A percentile compares a stretch with the other conserved stretches of the same genome.
These are phyloP conservation scores for Eucalyptus curtisii DNA, from an alignment of 345 rosid species.

Conservation along the genomic window DNA sequence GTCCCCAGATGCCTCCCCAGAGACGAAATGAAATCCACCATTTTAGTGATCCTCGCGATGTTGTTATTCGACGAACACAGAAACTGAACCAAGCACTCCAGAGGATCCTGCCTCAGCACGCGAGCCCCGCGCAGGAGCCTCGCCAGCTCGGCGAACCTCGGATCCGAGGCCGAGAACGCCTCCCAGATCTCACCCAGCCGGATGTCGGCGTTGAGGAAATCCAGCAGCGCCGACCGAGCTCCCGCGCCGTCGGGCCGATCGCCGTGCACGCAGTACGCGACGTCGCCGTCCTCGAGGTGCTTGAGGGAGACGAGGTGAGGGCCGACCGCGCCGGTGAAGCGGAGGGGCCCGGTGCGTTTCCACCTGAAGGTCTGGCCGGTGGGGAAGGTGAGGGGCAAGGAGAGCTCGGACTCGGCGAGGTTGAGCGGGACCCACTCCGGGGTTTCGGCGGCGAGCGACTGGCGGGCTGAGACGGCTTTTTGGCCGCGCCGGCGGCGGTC, in stretches of 20 bases:
- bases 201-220: constrained; percentile 55
- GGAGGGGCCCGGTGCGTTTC: constrained; percentile 68
- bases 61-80: constrained; percentile 90
- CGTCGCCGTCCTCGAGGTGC: constrained; percentile 40
- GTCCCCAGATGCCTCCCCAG: constrained; percentile 53
- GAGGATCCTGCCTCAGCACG: constrained; percentile 86
- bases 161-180: constrained; percentile 50
- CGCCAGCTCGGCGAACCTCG: constrained; percentile 60
- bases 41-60: constrained; percentile 76
- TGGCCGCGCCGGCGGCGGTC: constrained; percentile 10
- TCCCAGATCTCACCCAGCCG: constrained; percentile 50
- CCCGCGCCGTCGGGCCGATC: constrained; percentile 21
- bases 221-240: constrained; percentile 53
- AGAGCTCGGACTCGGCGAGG: constrained; percentile 53
- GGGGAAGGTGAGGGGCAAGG: constrained; percentile 74
- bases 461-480: constrained; percentile 15
- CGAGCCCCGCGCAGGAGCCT: constrained; percentile 59
- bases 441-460: not conserved
- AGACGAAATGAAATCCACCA: constrained; percentile 72
- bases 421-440: constrained; percentile 46
- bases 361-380: constrained; percentile 98
- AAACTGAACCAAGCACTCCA: constrained; percentile 86
- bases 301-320: constrained; percentile 66
- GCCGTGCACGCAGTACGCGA: constrained; percentile 40
- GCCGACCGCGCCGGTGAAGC: constrained; percentile 66